These are phyloP conservation scores for Yarrowia deformans DNA, from an alignment of 805 yeast genomes.

Conservation along the genomic window DNA sequence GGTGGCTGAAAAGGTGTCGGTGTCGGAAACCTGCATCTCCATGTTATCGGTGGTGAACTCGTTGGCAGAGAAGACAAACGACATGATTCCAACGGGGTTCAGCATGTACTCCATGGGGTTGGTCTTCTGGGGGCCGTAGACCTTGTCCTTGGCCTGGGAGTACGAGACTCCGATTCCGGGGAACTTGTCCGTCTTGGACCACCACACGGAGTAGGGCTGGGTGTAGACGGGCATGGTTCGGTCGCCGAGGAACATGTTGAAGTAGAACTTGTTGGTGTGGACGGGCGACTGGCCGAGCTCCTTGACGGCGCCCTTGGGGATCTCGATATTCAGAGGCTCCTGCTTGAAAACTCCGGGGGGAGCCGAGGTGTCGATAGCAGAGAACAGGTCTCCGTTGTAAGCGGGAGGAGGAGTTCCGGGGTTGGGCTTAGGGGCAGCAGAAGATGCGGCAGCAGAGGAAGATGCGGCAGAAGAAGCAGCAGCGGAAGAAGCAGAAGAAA, in stretches of 20 bases:
- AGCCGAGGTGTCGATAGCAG: constrained; percentile 55
- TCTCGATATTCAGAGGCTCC: constrained; percentile 54
- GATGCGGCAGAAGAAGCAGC: constrained; percentile 39
- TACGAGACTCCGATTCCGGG: constrained; percentile 75
- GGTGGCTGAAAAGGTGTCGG: constrained; percentile 61
- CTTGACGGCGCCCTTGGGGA: constrained; percentile 50
- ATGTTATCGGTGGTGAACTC: constrained; percentile 43
- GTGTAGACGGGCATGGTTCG: constrained; percentile 80
- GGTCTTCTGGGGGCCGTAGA: constrained; percentile 70
- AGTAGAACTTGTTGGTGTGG: constrained; percentile 80
- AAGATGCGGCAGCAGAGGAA: background rate
- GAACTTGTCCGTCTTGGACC: constrained; percentile 56
- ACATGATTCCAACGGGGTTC: constrained; percentile 60
- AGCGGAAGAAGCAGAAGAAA: background rate
- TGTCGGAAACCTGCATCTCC: constrained; percentile 50
- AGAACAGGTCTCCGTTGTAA: constrained; percentile 56
- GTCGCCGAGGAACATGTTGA: constrained; percentile 69
- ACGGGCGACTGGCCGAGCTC: constrained; percentile 53
- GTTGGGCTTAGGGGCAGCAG: constrained; percentile 12
- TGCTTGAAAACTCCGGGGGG: constrained; percentile 59
- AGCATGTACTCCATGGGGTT: constrained; percentile 53
- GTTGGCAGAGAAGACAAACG: constrained; percentile 54
- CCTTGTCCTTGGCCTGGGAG: constrained; percentile 63
- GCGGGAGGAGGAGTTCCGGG: constrained; percentile 10
- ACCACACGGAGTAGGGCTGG: constrained; percentile 82